Conservation (phyloP, 2,329 filamentous ascomycete species). For the Aspergillus sojae region DNA sequence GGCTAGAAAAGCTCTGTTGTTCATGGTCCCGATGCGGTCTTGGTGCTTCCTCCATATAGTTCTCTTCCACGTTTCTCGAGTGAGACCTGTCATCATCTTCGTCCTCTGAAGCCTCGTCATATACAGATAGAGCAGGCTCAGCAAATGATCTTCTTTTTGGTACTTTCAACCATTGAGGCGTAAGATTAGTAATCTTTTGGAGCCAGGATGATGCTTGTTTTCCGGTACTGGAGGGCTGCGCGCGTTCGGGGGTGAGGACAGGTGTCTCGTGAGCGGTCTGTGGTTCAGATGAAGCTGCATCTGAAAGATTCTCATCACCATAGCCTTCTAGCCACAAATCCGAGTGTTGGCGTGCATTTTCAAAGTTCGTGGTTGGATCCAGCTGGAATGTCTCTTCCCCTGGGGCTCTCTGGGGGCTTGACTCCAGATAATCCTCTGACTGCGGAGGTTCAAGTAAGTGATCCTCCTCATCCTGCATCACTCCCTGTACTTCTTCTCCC, state of each 20-base stretch:
- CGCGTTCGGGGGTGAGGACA: conserved; percentile 26
- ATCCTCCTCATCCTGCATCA: conserved; percentile 18
- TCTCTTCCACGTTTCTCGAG: conserved; percentile 11
- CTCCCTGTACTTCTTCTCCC: conserved; percentile 13
- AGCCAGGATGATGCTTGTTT: conserved; percentile 42
- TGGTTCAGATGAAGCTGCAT: conserved; percentile 19
- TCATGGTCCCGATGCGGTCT: conserved; percentile 6
- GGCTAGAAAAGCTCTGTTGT: conserved; percentile 12
- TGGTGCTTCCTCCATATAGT: conserved; percentile 20
- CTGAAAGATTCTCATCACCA: conserved; percentile 15
- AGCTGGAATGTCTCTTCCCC: conserved; percentile 28
- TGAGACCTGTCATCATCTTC: conserved; percentile 21
- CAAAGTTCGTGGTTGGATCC: conserved; percentile 26
- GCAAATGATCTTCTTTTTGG: conserved; percentile 24
- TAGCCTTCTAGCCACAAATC: conserved; percentile 13
- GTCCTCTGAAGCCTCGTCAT: conserved; percentile 18
- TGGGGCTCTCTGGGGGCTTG: conserved; percentile 26
- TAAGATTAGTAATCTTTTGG: conserved; percentile 36
- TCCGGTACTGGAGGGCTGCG: conserved; percentile 18
- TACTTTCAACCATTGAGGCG: conserved; percentile 39
- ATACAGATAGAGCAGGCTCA: conserved; percentile 14
- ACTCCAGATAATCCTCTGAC: conserved; percentile 27
- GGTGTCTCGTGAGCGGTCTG: conserved; percentile 17
- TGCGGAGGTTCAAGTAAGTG: conserved; percentile 23
- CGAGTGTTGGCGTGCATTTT: conserved; percentile 20